Conservation (phyloP, 306 rosid species). For the Fragaria ananassa region DNA sequence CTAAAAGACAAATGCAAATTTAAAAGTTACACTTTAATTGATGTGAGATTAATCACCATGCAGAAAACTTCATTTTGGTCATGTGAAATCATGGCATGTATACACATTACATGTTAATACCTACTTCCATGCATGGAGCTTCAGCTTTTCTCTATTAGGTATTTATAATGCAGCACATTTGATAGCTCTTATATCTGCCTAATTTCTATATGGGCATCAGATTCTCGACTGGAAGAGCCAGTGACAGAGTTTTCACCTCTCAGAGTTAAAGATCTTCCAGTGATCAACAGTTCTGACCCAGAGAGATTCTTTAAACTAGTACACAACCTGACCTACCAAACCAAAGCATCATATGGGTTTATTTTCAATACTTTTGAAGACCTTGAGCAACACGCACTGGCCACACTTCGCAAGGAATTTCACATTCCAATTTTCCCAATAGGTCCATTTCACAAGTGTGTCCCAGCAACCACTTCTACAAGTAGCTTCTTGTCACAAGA, state of each 20-base stretch:
- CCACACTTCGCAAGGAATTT: constrained; percentile 22
- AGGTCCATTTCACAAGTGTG: constrained; percentile 57
- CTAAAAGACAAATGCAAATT: background rate
- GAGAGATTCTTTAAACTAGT: constrained; percentile 21
- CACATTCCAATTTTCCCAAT: constrained; percentile 44
- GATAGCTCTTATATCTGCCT: background rate
- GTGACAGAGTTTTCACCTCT: constrained; percentile 43
- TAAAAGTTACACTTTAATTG: background rate
- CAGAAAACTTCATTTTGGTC: background rate
- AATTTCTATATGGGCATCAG: constrained; percentile 8
- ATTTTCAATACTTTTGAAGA: constrained; percentile 54
- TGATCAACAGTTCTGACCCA: constrained; percentile 9
- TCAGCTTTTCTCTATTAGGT: background rate
- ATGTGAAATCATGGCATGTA: background rate
- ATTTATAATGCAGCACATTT: background rate
- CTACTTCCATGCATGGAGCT: no score
- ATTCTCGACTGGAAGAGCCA: constrained; percentile 30
- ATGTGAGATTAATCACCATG: background rate
- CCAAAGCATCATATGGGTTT: constrained; percentile 40
- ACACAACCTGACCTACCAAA: constrained; percentile 16
- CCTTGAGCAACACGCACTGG: constrained; percentile 39
- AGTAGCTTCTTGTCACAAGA: constrained; percentile 42
- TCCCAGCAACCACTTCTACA: constrained; percentile 12
- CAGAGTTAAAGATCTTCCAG: constrained; percentile 44
- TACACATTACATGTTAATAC: no score